Base-by-base conservation (phyloP, 208 protist species). In the Crithidia sp. region DNA sequence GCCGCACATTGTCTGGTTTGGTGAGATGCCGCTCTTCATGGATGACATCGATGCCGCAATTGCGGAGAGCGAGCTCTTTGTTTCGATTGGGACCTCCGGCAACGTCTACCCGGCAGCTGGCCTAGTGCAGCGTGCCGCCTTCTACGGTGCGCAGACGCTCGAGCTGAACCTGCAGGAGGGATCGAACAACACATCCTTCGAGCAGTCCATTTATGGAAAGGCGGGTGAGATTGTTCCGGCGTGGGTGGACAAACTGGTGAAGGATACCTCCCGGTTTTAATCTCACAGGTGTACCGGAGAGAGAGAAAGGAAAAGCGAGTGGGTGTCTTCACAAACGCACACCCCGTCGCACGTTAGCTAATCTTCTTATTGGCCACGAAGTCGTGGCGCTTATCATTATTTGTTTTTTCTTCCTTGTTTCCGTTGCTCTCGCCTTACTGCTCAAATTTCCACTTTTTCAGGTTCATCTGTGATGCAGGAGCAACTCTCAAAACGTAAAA, bases 1-100 rank as follows among this genome's bases (percentile, higher is more conserved):
- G 13, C 91, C 91, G 12, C 82, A 93, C 62, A 92, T 93, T 83
- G 91, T 95, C 12, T 95, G 88, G 86, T 95, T 93, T 73, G 86
- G 81, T 13, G 91, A 95, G 64, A 85, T 93, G 80, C 91, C 88
- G 17, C 58, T 92, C 0, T 72, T 84, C 53, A 84, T 91, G 88
- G 83, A 91, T 36, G 70, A 83, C 13, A 93, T 95, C 49, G 19
- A 56, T 7, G 57, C 69, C 4, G 49, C 56, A 5, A 60, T 93
- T 58, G 40, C 67, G 4, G 56, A 81, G 55, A 80, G 86, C 1
- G 87, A 92, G 56, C 28, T 94, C 6, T 96, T 93, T 65, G 86
- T 94, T 0, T 74, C 88, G 8, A 88, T 93, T 59, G 88, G 87
- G 17, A 93, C 88, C 19, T 93, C 87, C 0, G 87, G 86, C 19